phyloP scores from a whole-genome alignment of 192 early-diverging fungal species.

The Coemansia sp. region DNA sequence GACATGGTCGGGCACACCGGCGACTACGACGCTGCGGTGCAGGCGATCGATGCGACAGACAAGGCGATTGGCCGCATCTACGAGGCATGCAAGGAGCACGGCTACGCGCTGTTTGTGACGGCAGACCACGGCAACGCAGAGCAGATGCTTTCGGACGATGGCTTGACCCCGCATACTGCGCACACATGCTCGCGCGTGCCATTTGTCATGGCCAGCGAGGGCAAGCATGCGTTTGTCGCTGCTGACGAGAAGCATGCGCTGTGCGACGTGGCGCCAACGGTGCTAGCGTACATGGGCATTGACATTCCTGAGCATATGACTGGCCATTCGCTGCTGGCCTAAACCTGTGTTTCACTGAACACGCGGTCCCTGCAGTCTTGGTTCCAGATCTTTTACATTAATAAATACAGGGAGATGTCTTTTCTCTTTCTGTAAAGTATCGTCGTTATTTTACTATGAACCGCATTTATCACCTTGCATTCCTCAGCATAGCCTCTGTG shows the following conservation, averaged over 20 bases:
- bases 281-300: slow-evolving; percentile 89
- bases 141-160: slow-evolving; percentile 90
- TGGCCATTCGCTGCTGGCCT: slow-evolving; percentile 65
- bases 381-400: too few relatives aligned
- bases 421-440: too few relatives aligned
- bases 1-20: slow-evolving; percentile 99
- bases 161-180: slow-evolving; percentile 88
- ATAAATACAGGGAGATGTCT: too few relatives aligned
- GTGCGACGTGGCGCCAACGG: slow-evolving; percentile 96
- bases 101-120: slow-evolving; percentile 91
- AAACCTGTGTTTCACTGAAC: not conserved
- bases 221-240: slow-evolving; percentile 52
- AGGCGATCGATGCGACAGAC: slow-evolving; percentile 94
- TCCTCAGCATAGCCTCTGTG: not conserved
- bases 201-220: slow-evolving; percentile 75
- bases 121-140: slow-evolving; percentile 99
- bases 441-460: not conserved
- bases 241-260: slow-evolving; percentile 66
- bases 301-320: slow-evolving; percentile 95
- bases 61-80: slow-evolving; percentile 90
- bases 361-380: too few relatives aligned
- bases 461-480: not conserved
- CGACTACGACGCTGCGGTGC: slow-evolving; percentile 83
- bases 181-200: slow-evolving; percentile 92
- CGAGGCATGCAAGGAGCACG: slow-evolving; percentile 85